Percentiles rank a stretch among this genome's conserved stretches.
Evolutionary conservation across 345 rosid species (phyloP).

Genomic region (Dovyalis caffra): DNA sequence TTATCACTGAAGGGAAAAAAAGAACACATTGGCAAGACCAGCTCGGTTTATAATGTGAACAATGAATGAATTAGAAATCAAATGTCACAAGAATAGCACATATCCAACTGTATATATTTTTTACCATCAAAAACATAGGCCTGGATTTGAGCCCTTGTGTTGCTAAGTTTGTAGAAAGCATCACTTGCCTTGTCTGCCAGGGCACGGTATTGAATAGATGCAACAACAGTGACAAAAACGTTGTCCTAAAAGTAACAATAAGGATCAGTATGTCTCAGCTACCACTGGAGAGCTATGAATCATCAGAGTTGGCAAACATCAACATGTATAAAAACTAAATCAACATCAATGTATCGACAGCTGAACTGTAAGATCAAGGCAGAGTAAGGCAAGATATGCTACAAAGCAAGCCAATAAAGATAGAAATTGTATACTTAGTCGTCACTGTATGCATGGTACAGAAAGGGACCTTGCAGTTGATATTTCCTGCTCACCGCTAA

Average conservation of each 20-base stretch:
- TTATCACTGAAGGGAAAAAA: slow-evolving; percentile 1
- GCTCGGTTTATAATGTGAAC: neutral
- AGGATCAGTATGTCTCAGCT: neutral
- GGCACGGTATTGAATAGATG: slow-evolving; percentile 21
- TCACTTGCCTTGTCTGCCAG: slow-evolving; percentile 23
- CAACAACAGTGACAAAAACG: slow-evolving; percentile 22
- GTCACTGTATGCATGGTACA: neutral
- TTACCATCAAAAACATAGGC: slow-evolving; percentile 21
- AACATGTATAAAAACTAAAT: neutral
- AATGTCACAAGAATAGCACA: neutral
- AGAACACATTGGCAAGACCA: neutral
- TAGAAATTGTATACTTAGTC: neutral
- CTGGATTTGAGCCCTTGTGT: slow-evolving; percentile 18
- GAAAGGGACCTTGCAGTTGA: neutral
- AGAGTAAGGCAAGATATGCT: neutral
- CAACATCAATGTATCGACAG: neutral
- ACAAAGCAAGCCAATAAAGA: neutral
- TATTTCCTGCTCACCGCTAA: neutral
- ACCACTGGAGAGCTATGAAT: neutral
- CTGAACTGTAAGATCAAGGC: neutral
- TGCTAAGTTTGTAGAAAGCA: slow-evolving; percentile 18
- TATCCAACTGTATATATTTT: neutral
- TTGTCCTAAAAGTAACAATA: slow-evolving; percentile 15
- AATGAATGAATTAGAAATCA: neutral
- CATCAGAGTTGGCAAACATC: neutral